Evolutionary conservation across 768 basidiomycete genomes (phyloP).

Genomic region (Mycena venus): DNA sequence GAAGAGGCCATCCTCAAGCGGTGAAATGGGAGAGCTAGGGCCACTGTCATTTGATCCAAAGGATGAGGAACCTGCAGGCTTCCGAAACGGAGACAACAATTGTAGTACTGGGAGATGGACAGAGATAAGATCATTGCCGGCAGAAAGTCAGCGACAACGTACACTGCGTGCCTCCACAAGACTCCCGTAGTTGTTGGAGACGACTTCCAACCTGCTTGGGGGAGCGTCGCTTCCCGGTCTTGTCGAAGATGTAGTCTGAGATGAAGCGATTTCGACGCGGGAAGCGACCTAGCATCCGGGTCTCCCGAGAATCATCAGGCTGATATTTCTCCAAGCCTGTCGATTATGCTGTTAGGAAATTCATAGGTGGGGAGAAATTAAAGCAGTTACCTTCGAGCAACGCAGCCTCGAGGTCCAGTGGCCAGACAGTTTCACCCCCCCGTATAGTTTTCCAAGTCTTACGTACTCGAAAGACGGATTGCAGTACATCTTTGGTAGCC

Average conservation of each 20-base stretch:
- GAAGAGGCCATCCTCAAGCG: slow-evolving; percentile 31
- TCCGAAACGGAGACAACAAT: slow-evolving; percentile 55
- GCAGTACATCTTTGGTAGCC: slow-evolving; percentile 68
- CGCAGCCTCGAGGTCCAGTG: slow-evolving; percentile 81
- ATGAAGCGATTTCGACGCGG: slow-evolving; percentile 74
- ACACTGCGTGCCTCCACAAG: slow-evolving; percentile 78
- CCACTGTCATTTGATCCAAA: not conserved
- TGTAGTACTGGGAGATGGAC: slow-evolving; percentile 52
- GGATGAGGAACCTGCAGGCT: slow-evolving; percentile 39
- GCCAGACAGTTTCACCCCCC: slow-evolving; percentile 84
- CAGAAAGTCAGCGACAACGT: slow-evolving; percentile 43
- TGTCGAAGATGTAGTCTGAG: slow-evolving; percentile 67
- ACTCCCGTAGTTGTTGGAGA: slow-evolving; percentile 83
- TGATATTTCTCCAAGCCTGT: slow-evolving; percentile 64
- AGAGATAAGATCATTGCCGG: slow-evolving; percentile 7
- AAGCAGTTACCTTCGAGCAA: slow-evolving; percentile 72
- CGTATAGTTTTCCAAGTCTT: slow-evolving; percentile 82
- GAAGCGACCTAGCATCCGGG: slow-evolving; percentile 63
- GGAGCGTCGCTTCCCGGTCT: slow-evolving; percentile 77
- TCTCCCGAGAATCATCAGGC: slow-evolving; percentile 62
- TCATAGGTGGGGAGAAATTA: not conserved
- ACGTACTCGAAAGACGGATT: slow-evolving; percentile 74
- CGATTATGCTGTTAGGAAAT: not conserved
- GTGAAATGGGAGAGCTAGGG: slow-evolving; percentile 12
- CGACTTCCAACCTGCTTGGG: slow-evolving; percentile 87